Evolutionary conservation across 495 filamentous ascomycete genomes (phyloP).

Genomic region (Sordaria brevicollis): DNA sequence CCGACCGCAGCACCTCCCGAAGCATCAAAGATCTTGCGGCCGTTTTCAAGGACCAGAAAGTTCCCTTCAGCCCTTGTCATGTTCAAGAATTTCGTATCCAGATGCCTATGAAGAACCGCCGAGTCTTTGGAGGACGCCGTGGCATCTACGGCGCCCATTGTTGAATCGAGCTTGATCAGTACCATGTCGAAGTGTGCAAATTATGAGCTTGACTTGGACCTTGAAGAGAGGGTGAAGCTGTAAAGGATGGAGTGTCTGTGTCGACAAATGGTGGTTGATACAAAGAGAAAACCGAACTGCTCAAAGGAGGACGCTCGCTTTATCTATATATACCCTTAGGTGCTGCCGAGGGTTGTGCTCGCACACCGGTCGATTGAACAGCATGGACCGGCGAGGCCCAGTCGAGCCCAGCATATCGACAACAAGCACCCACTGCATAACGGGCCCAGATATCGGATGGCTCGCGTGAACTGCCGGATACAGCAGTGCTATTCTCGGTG

Average conservation of each 20-base stretch:
- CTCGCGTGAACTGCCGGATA: not conserved
- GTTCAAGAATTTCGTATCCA: constrained; percentile 14
- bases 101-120: constrained; percentile 26
- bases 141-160: not conserved
- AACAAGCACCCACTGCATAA: constrained; percentile 4
- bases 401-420: not conserved
- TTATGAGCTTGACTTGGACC: not conserved
- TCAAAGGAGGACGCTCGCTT: not conserved
- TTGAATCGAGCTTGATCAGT: constrained; percentile 6
- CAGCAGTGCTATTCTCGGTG: not conserved
- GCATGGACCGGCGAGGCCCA: not conserved
- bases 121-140: constrained; percentile 8
- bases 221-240: not conserved
- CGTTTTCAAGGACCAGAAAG: constrained; percentile 42
- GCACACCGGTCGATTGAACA: not conserved
- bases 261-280: not conserved
- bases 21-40: constrained; percentile 54
- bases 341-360: not conserved
- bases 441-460: not conserved
- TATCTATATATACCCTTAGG: not conserved
- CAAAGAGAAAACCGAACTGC: not conserved
- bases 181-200: constrained; percentile 18
- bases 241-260: not conserved
- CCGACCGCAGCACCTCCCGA: constrained; percentile 45
- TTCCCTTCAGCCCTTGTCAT: constrained; percentile 23